A percentile compares a stretch with the other conserved stretches of the same genome.
These are phyloP conservation scores for Gynochthodes officinalis DNA, from an alignment of 257 asterid species.

Conservation along the genomic window DNA sequence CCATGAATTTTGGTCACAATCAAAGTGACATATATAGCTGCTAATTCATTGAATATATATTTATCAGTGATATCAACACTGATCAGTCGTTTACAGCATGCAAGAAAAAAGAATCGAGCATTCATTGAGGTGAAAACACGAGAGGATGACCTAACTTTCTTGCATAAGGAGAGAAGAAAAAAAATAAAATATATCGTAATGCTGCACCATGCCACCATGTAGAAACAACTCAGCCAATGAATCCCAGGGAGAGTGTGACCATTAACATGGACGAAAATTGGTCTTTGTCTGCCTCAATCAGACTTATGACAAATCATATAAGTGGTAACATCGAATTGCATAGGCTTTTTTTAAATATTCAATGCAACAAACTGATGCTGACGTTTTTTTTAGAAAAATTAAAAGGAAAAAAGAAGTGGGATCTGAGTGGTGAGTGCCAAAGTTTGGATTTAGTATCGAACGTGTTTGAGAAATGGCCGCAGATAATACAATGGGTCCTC, in stretches of 20 bases:
- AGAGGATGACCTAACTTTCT: constrained; percentile 29
- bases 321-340: neutral
- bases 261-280: constrained; percentile 10
- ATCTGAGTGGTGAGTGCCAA: constrained; percentile 22
- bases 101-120: neutral
- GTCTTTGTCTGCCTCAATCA: constrained; percentile 28
- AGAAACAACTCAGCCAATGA: constrained; percentile 26
- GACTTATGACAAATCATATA: neutral
- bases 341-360: neutral
- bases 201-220: constrained; percentile 11
- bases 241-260: constrained; percentile 10
- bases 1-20: too few relatives aligned
- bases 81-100: neutral
- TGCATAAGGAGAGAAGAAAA: neutral
- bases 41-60: too few relatives aligned
- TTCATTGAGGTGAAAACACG: neutral
- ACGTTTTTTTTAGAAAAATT: neutral
- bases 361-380: constrained; percentile 19
- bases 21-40: too few relatives aligned
- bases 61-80: neutral
- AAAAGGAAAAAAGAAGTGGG: constrained; percentile 13
- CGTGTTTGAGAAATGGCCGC: neutral
- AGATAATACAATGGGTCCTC: neutral
- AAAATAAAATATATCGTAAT: neutral
- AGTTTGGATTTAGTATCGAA: neutral